Evolutionary conservation across 202 grass and related monocot genomes (phyloP), one percentile per base, ranked within the genome.

Genomic region (Brachypodium distachyon): DNA sequence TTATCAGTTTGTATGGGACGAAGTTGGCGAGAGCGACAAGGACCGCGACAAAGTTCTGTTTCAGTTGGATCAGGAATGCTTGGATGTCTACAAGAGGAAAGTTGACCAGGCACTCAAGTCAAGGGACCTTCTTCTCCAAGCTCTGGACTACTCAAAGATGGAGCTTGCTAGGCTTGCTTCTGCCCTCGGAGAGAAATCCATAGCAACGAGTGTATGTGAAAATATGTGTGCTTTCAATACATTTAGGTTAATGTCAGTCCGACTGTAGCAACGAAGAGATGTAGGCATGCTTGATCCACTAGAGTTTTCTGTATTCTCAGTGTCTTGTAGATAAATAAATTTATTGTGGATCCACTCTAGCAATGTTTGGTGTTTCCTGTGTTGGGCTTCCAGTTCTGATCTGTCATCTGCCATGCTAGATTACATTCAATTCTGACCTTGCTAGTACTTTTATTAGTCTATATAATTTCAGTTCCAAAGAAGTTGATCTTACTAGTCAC

Each of bases 11-110:
- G 76, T 93, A 70, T 93, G 86, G 83, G 84, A 89, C 46, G 83
- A 89, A 86, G 83, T 89, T 41, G 90, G 90, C 39, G 86, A 89
- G 73, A 89, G 67, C 8, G 77, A 89, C 38, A 83, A 87, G 33
- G 83, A 89, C 61, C 86, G 83, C 6, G 83, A 87, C 69, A 87
- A 82, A 31, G 80, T 93, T 76, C 81, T 89, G 58, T 59, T 93
- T 84, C 90, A 89, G 60, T 49, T 93, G 44, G 90, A 93, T 67
- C 86, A 93, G 53, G 90, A 93, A 72, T 93, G 86, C 60, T 72
- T 89, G 83, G 86, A 93, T 81, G 86, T 93, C 33, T 89, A 93
- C 80, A 89, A 93, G 79, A 86, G 86, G 67, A 89, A 93, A 89
- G 83, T 89, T 62, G 76, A 93, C 59, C 86, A 89, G 29, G 83